Percentiles rank a stretch among this genome's conserved stretches.
phyloP scores from a whole-genome alignment of 2,329 filamentous ascomycete genomes.

The Cryphonectria radicalis region DNA sequence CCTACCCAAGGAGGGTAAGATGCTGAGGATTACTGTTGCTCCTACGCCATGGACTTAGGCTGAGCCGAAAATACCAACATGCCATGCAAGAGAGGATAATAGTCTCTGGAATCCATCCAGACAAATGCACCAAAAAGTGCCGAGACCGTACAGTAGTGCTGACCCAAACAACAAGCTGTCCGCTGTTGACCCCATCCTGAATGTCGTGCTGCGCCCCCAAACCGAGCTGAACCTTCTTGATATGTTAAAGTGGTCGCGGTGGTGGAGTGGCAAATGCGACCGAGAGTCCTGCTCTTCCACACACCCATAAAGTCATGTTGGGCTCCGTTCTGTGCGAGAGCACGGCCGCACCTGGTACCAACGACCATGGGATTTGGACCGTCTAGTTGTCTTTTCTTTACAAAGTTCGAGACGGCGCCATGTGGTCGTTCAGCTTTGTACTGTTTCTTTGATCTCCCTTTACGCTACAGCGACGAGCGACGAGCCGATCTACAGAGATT shows the following conservation, averaged over 20 bases:
- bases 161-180: conserved; percentile 4
- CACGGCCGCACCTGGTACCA: not conserved
- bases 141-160: conserved; percentile 21
- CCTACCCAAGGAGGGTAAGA: not conserved
- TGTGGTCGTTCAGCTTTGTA: not conserved
- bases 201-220: conserved; percentile 1
- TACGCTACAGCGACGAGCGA: not conserved
- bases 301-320: not conserved
- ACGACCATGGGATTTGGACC: not conserved
- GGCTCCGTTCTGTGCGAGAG: not conserved
- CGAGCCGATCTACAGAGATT: not conserved
- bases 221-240: not conserved
- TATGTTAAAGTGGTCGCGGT: not conserved
- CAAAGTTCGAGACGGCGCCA: not conserved
- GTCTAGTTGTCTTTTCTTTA: not conserved
- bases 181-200: not conserved
- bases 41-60: not conserved
- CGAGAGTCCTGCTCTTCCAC: not conserved
- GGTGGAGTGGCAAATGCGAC: not conserved
- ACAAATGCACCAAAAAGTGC: not conserved
- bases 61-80: conserved; percentile 24
- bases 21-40: not conserved
- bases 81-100: conserved; percentile 1
- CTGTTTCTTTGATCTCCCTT: not conserved
- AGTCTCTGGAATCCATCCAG: conserved; percentile 6